These are phyloP conservation scores for Candida sanyaensis DNA, from an alignment of 1,139 yeast species.

Conservation along the genomic window DNA sequence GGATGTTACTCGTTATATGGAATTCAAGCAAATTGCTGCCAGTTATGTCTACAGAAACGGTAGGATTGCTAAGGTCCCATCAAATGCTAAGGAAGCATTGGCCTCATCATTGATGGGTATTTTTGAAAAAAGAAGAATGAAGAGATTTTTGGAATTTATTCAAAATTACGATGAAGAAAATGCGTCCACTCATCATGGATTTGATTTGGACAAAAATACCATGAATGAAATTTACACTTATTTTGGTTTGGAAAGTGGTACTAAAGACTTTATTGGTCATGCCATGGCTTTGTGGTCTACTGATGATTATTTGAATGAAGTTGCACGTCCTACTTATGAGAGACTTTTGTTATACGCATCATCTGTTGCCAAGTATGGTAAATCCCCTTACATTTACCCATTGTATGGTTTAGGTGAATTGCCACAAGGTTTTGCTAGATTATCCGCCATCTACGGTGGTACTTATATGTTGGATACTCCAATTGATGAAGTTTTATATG, in stretches of 20 bases:
- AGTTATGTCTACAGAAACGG: slow-evolving; percentile 92
- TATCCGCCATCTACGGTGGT: slow-evolving; percentile 97
- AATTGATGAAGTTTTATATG: slow-evolving; percentile 79
- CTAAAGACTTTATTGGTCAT: slow-evolving; percentile 96
- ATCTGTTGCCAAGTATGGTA: slow-evolving; percentile 93
- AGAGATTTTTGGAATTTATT: slow-evolving; percentile 85
- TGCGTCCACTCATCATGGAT: slow-evolving; percentile 78
- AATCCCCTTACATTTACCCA: slow-evolving; percentile 95
- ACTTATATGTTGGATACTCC: slow-evolving; percentile 98
- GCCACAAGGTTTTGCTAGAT: slow-evolving; percentile 97
- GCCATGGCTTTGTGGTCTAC: slow-evolving; percentile 98
- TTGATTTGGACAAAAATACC: slow-evolving; percentile 82
- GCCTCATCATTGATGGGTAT: slow-evolving; percentile 92
- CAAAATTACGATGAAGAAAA: slow-evolving; percentile 81
- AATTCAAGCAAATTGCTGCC: slow-evolving; percentile 93
- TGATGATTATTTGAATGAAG: slow-evolving; percentile 84
- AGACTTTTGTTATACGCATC: slow-evolving; percentile 83
- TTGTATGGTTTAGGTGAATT: slow-evolving; percentile 95
- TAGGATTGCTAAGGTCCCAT: slow-evolving; percentile 91
- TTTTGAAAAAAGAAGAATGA: slow-evolving; percentile 95
- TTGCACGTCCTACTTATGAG: slow-evolving; percentile 91
- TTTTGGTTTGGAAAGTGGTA: slow-evolving; percentile 90
- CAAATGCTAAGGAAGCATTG: slow-evolving; percentile 89
- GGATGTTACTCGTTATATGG: slow-evolving; percentile 92
- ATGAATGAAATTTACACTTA: slow-evolving; percentile 91